Base-by-base conservation (phyloP, 2,329 filamentous ascomycete species). In the Hymenoscyphus linearis region DNA sequence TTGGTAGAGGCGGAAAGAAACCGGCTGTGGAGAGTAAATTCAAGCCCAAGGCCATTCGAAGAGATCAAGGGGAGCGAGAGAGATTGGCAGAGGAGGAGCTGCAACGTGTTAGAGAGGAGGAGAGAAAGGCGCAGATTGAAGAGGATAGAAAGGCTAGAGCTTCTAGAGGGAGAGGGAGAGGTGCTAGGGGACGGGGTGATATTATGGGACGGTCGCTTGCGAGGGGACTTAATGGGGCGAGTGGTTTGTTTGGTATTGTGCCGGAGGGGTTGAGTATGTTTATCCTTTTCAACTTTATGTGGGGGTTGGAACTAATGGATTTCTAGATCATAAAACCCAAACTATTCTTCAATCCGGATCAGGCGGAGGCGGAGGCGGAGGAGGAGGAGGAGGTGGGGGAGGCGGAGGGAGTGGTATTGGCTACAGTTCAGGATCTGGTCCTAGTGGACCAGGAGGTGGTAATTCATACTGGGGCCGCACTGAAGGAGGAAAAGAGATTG, bases 31-130 rank as follows among this genome's bases (percentile, higher is more conserved):
- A 59, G 35, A 71, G 68, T 47, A 71, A 67, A 62, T 74, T 73
- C 60, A 74, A 73, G 59, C 72, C 72, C 4, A 72, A 69, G 44
- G 65, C 60, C 63, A 59, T 70, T n/a, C 61, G 72, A 44, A 65
- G 70, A 62, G 65, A 66, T 63, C 63, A 62, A 27, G 60, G 44
- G 5, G 69, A 70, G 56, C 61, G 68, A 47, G 65, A 70, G 9
- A 65, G 67, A 34, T 55, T 70, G 31, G 67, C 66, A 12, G 67
- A 64, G 35, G 59, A 60, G 59, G 62, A 60, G 62, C 62, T 55
- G 55, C 66, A 61, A 12, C 65, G 55, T 59, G 50, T 61, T 16
- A 57, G 50, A 22, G 66, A n/a, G 7, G 31, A 52, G 25, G 13
- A 52, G 18, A 56, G n/a, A 26, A 16, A 56, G 34, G 52, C 36